phyloP scores from a whole-genome alignment of 257 asterid species.

The Voacanga thouarsii region DNA sequence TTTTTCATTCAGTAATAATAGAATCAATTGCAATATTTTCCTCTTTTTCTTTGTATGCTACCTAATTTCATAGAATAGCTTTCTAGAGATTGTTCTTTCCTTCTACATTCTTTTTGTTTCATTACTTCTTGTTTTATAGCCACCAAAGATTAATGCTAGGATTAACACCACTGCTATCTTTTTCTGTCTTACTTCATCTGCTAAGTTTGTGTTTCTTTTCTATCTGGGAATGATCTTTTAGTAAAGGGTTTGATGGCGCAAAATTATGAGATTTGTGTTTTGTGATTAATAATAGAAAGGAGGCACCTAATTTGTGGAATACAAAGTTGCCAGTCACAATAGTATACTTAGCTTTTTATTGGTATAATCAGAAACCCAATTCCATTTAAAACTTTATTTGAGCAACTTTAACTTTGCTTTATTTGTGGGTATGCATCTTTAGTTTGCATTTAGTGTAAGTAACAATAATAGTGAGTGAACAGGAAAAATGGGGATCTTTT shows the following conservation, averaged over 20 bases:
- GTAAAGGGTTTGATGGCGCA: not conserved
- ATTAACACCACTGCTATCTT: not conserved
- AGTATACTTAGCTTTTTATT: conserved; percentile 16
- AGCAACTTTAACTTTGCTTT: conserved; percentile 33
- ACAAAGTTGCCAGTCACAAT: conserved; percentile 15
- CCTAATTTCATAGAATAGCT: too few species aligned
- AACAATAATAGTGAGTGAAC: conserved; percentile 33
- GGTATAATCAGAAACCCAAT: conserved; percentile 14
- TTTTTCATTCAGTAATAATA: too few species aligned
- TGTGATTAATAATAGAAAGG: not conserved
- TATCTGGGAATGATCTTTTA: not conserved
- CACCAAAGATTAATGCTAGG: too few species aligned
- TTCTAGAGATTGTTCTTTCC: too few species aligned
- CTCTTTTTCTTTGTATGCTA: too few species aligned
- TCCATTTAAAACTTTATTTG: conserved; percentile 14
- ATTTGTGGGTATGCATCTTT: conserved; percentile 45
- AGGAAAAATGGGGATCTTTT: conserved; percentile 20
- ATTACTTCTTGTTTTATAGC: too few species aligned
- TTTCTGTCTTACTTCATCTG: not conserved
- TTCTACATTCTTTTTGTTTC: too few species aligned
- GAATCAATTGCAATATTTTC: too few species aligned
- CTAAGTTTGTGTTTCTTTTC: not conserved
- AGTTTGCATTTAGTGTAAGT: conserved; percentile 60
- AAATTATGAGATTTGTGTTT: not conserved
- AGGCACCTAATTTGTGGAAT: conserved; percentile 10